phyloP scores from a whole-genome alignment of 1,284 basidiomycete species.

The Limonomyces culmigenus region DNA sequence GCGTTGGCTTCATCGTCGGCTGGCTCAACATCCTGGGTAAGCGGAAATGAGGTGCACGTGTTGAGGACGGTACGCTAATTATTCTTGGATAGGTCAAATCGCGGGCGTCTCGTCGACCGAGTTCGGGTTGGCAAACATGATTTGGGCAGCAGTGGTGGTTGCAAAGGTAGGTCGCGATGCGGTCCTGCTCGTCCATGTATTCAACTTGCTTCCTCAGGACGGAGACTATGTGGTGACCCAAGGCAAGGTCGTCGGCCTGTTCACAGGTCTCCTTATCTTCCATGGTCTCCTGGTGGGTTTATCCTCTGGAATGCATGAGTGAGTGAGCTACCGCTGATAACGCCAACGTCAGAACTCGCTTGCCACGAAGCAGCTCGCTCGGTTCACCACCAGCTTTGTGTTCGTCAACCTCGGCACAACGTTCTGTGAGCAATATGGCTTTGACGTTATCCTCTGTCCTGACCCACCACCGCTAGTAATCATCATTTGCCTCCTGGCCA shows the following conservation, averaged over 20 bases:
- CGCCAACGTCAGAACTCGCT: slow-evolving; percentile 65
- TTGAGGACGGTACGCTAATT: no score
- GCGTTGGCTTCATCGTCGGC: slow-evolving; percentile 63
- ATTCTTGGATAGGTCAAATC: slow-evolving; percentile 45
- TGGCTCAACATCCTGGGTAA: slow-evolving; percentile 78
- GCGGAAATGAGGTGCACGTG: no score
- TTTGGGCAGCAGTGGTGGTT: slow-evolving; percentile 59
- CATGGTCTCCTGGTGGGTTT: slow-evolving; percentile 47
- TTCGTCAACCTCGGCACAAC: slow-evolving; percentile 79
- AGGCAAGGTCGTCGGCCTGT: slow-evolving; percentile 64
- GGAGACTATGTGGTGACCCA: slow-evolving; percentile 32
- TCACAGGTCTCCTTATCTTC: slow-evolving; percentile 51
- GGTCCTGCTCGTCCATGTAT: background rate
- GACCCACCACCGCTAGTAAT: slow-evolving; percentile 44
- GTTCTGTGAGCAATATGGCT: slow-evolving; percentile 25
- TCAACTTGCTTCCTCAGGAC: slow-evolving; percentile 14
- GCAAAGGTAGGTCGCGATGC: slow-evolving; percentile 22
- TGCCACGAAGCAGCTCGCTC: slow-evolving; percentile 65
- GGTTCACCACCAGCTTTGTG: slow-evolving; percentile 67
- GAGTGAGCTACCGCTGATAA: background rate
- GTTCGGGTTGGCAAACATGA: slow-evolving; percentile 82
- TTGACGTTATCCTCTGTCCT: slow-evolving; percentile 2
- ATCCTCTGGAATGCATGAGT: slow-evolving; percentile 1
- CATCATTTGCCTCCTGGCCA: slow-evolving; percentile 73
- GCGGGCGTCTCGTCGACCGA: slow-evolving; percentile 78